Conservation (phyloP, 2,329 filamentous ascomycete genomes). For the Aspergillus amoenus region DNA sequence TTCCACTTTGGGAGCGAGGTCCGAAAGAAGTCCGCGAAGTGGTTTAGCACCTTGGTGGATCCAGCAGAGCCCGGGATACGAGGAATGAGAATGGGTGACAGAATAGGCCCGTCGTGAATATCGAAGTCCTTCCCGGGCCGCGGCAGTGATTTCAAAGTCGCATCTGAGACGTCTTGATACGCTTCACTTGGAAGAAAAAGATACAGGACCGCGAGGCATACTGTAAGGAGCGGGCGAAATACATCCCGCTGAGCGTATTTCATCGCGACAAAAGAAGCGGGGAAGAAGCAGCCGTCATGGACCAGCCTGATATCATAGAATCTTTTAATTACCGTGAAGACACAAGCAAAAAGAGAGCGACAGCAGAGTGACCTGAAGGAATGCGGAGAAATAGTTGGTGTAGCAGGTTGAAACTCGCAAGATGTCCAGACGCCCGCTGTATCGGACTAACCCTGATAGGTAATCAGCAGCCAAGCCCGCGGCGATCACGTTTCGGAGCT, state of each 20-base stretch:
- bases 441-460: conserved; percentile 3
- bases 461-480: conserved; percentile 4
- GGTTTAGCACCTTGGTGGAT: conserved; percentile 68
- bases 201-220: conserved; percentile 26
- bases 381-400: neutral
- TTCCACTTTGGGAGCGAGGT: conserved; percentile 74
- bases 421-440: conserved; percentile 3
- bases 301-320: neutral
- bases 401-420: neutral
- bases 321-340: neutral
- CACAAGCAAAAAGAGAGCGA: neutral
- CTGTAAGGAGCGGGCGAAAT: conserved; percentile 24
- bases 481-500: conserved; percentile 3
- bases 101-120: conserved; percentile 69
- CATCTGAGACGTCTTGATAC: conserved; percentile 69
- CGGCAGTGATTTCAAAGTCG: conserved; percentile 69
- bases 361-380: neutral
- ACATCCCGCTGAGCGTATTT: conserved; percentile 28
- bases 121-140: conserved; percentile 74
- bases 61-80: conserved; percentile 86
- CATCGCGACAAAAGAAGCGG: conserved; percentile 21
- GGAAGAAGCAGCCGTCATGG: conserved; percentile 2
- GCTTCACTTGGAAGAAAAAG: conserved; percentile 35
- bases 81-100: conserved; percentile 82
- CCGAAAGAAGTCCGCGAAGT: conserved; percentile 81